Percentiles rank a stretch among this genome's conserved stretches.
These are phyloP conservation scores for Lachancea sp. DNA, from an alignment of 805 yeast species.

Conservation along the genomic window DNA sequence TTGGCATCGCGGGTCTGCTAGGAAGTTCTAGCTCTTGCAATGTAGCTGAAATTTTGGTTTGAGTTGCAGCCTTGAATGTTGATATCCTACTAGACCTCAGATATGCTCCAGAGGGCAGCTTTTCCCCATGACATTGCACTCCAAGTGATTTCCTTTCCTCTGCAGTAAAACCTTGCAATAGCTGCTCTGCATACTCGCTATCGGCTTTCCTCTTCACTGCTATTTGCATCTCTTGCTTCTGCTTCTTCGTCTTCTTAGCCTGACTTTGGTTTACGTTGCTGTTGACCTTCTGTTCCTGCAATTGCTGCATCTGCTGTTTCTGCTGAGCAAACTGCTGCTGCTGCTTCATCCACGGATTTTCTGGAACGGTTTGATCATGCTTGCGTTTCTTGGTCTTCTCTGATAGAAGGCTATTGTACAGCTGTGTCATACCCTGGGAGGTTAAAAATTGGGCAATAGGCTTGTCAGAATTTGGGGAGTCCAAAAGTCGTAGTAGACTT, in stretches of 20 bases:
- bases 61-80: slow-evolving; percentile 70
- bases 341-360: slow-evolving; percentile 40
- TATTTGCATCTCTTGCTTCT: slow-evolving; percentile 28
- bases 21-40: slow-evolving; percentile 78
- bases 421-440: slow-evolving; percentile 83
- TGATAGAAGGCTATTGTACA: slow-evolving; percentile 71
- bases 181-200: slow-evolving; percentile 31
- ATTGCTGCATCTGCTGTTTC: slow-evolving; percentile 30
- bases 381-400: slow-evolving; percentile 54
- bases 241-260: slow-evolving; percentile 26
- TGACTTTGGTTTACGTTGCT: slow-evolving; percentile 10
- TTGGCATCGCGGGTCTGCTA: slow-evolving; percentile 79
- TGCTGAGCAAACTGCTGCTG: slow-evolving; percentile 38
- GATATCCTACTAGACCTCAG: slow-evolving; percentile 75
- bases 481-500: slow-evolving; percentile 67
- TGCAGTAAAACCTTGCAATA: slow-evolving; percentile 43
- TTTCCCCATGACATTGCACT: slow-evolving; percentile 68
- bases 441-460: slow-evolving; percentile 70
- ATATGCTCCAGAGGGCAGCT: slow-evolving; percentile 68
- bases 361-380: slow-evolving; percentile 36
- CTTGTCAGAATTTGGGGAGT: slow-evolving; percentile 78
- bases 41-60: slow-evolving; percentile 51
- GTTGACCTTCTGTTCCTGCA: slow-evolving; percentile 20
- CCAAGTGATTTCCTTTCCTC: slow-evolving; percentile 86
- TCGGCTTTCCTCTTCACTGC: slow-evolving; percentile 29